These are phyloP conservation scores for Lizonia empirigonia DNA, from an alignment of 2,329 filamentous ascomycete species.

Conservation along the genomic window DNA sequence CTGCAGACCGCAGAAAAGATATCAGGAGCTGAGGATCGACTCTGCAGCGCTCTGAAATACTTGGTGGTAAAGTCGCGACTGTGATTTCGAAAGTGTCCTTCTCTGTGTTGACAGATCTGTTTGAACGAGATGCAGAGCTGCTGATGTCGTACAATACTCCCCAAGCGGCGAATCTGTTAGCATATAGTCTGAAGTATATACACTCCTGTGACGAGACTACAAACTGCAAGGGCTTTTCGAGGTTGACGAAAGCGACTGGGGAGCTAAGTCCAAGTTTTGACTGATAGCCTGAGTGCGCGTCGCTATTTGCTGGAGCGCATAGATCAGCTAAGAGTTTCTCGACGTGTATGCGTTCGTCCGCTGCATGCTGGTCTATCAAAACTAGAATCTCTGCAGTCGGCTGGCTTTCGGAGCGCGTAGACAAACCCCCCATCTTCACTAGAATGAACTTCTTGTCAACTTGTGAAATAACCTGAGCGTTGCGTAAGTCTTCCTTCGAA, in stretches of 20 bases:
- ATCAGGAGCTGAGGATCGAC: slow-evolving; percentile 73
- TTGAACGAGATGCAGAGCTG: background rate
- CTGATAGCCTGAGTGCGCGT: slow-evolving; percentile 20
- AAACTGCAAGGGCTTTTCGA: slow-evolving; percentile 65
- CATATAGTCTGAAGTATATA: slow-evolving; percentile 61
- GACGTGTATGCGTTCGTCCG: slow-evolving; percentile 83
- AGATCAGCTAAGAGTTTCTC: slow-evolving; percentile 71
- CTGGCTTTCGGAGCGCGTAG: slow-evolving; percentile 6
- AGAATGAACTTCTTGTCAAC: slow-evolving; percentile 92
- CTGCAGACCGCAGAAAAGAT: slow-evolving; percentile 74
- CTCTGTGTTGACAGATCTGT: slow-evolving; percentile 2
- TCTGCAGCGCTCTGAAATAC: slow-evolving; percentile 77
- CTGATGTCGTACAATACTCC: slow-evolving; percentile 70
- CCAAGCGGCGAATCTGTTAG: slow-evolving; percentile 70
- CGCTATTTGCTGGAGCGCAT: slow-evolving; percentile 42
- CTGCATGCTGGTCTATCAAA: slow-evolving; percentile 91
- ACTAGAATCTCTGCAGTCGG: slow-evolving; percentile 60
- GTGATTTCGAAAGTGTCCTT: slow-evolving; percentile 44
- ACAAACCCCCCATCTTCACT: slow-evolving; percentile 57
- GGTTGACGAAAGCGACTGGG: slow-evolving; percentile 36
- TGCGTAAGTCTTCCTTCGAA: slow-evolving; percentile 59
- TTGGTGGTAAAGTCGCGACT: slow-evolving; percentile 68
- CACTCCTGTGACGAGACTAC: slow-evolving; percentile 67
- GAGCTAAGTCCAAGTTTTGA: slow-evolving; percentile 43
- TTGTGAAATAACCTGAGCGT: slow-evolving; percentile 74